Evolutionary conservation across 345 rosid genomes (phyloP).

Genomic region (Ailanthus altissimus): DNA sequence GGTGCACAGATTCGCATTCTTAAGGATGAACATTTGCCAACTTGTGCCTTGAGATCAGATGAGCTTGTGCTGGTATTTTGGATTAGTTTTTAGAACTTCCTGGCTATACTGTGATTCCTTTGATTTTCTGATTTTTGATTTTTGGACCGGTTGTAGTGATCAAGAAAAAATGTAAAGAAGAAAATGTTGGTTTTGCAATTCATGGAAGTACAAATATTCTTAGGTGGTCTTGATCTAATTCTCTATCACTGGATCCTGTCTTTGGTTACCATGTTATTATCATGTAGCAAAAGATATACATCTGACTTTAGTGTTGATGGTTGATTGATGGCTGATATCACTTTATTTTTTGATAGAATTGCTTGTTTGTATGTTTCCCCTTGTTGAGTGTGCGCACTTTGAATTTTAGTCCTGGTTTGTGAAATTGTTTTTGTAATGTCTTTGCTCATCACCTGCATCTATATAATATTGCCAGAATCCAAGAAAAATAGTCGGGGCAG

Average conservation of each 20-base stretch:
- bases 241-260: neutral
- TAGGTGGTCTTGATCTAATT: neutral
- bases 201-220: neutral
- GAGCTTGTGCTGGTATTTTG: slow-evolving; percentile 86
- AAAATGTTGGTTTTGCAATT: neutral
- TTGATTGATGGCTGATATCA: neutral
- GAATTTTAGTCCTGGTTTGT: neutral
- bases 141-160: neutral
- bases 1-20: slow-evolving; percentile 92
- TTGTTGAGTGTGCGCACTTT: neutral
- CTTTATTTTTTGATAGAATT: neutral
- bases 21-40: slow-evolving; percentile 84
- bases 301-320: neutral
- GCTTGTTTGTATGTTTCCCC: neutral
- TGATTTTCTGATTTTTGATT: neutral
- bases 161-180: neutral
- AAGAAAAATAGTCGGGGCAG: neutral
- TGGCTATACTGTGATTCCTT: neutral
- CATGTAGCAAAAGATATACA: neutral
- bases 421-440: neutral
- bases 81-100: neutral
- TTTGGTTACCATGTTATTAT: neutral
- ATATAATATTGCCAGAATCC: neutral
- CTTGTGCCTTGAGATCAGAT: slow-evolving; percentile 81
- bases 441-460: neutral